These are phyloP conservation scores for Fonsecaea pugnacius DNA, from an alignment of 2,329 filamentous ascomycete genomes.

Conservation along the genomic window DNA sequence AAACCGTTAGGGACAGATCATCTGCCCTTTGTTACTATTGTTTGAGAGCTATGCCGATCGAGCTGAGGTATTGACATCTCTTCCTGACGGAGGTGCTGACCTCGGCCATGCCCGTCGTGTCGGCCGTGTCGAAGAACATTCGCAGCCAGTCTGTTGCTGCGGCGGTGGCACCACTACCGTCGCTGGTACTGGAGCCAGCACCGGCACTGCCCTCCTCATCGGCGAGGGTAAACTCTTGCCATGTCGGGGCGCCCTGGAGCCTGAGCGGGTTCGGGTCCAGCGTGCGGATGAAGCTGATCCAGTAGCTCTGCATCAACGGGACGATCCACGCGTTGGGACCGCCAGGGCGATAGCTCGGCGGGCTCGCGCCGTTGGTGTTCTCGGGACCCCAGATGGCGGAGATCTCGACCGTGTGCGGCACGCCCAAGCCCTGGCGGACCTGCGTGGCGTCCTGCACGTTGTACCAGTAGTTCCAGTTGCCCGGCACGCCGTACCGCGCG, in stretches of 20 bases:
- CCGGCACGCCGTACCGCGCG: constrained; percentile 35
- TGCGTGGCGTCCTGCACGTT: constrained; percentile 65
- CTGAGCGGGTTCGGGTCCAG: constrained; percentile 65
- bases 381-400: constrained; percentile 70
- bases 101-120: constrained; percentile 52
- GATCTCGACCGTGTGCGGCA: constrained; percentile 69
- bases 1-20: too few relatives aligned
- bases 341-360: constrained; percentile 58
- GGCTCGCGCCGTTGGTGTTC: constrained; percentile 56
- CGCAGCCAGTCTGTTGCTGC: constrained; percentile 38
- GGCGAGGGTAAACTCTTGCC: constrained; percentile 26
- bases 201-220: constrained; percentile 19
- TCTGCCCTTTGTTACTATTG: too few relatives aligned
- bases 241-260: constrained; percentile 20
- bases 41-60: constrained; percentile 54
- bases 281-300: constrained; percentile 71
- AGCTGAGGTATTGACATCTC: constrained; percentile 56
- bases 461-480: constrained; percentile 71
- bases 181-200: constrained; percentile 28
- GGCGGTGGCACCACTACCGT: constrained; percentile 32
- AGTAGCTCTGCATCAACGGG: constrained; percentile 69
- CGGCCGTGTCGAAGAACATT: constrained; percentile 51
- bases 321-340: constrained; percentile 62
- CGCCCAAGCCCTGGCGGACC: constrained; percentile 61
- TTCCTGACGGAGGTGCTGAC: constrained; percentile 47